Conservation (phyloP, 768 basidiomycete species). For the Naganishia onofrii region DNA sequence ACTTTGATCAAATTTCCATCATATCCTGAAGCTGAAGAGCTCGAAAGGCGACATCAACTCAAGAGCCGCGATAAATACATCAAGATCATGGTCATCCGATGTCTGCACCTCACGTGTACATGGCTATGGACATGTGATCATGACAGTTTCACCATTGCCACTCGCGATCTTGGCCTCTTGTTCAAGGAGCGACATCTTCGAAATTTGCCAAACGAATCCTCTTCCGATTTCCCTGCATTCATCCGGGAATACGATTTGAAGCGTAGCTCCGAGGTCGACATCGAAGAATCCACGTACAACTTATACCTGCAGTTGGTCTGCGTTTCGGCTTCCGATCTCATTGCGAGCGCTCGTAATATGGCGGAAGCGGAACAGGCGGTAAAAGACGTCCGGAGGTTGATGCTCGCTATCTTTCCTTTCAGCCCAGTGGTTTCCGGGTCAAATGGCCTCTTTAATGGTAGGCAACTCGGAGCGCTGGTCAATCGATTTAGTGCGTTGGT, state of each 20-base stretch:
- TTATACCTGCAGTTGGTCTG: slow-evolving; percentile 77
- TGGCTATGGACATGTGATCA: slow-evolving; percentile 73
- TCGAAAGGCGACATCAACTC: slow-evolving; percentile 54
- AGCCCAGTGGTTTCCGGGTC: slow-evolving; percentile 67
- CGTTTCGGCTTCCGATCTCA: slow-evolving; percentile 58
- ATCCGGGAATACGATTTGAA: slow-evolving; percentile 61
- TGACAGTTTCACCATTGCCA: slow-evolving; percentile 60
- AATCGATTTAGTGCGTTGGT: slow-evolving; percentile 76
- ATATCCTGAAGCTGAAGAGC: slow-evolving; percentile 54
- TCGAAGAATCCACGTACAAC: slow-evolving; percentile 69
- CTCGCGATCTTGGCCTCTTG: slow-evolving; percentile 63
- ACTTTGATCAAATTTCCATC: slow-evolving; percentile 59
- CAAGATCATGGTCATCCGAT: slow-evolving; percentile 66
- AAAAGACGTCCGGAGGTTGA: slow-evolving; percentile 62
- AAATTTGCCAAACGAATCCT: slow-evolving; percentile 63
- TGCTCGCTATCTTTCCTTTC: slow-evolving; percentile 70
- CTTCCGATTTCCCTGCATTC: slow-evolving; percentile 68
- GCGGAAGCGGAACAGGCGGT: slow-evolving; percentile 50
- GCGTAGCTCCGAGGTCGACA: slow-evolving; percentile 58
- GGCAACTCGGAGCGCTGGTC: slow-evolving; percentile 70
- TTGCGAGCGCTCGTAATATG: slow-evolving; percentile 35
- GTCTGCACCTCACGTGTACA: slow-evolving; percentile 66
- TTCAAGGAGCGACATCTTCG: slow-evolving; percentile 75
- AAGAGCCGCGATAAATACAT: slow-evolving; percentile 69
- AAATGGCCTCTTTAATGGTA: slow-evolving; percentile 56